Percentiles rank a stretch among this genome's conserved stretches.
These are phyloP conservation scores for Lichtheimia hyalospora DNA, from an alignment of 371 early-diverging fungal genomes.

Conservation along the genomic window DNA sequence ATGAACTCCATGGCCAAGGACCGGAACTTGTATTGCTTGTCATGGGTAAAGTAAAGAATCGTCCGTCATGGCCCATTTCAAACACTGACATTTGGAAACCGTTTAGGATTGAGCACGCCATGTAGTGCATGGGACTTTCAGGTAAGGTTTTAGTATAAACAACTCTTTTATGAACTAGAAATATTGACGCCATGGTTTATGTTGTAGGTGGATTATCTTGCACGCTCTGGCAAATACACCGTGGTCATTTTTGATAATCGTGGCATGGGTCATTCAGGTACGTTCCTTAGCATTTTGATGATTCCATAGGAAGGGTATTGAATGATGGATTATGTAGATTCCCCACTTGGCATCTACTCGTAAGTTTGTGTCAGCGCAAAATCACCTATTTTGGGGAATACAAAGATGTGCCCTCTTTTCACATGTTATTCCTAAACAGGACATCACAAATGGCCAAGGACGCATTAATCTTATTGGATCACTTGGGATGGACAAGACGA, in stretches of 20 bases:
- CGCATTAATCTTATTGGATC: conserved; percentile 58
- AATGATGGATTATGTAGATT: conserved; percentile 9
- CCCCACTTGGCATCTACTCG: conserved; percentile 31
- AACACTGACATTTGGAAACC: not conserved
- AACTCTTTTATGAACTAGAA: not conserved
- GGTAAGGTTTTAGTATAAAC: conserved; percentile 20
- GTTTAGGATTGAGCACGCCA: conserved; percentile 41
- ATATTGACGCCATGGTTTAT: not conserved
- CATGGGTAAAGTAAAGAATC: conserved; percentile 45
- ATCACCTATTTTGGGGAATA: conserved; percentile 4
- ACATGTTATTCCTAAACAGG: conserved; percentile 21
- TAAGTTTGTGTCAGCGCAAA: conserved; percentile 16
- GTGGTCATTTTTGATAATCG: conserved; percentile 81
- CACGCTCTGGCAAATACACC: conserved; percentile 59
- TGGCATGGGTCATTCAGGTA: conserved; percentile 66
- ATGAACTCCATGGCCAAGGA: conserved; percentile 73
- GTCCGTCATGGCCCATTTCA: not conserved
- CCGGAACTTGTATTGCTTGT: conserved; percentile 61
- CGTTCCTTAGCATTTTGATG: not conserved
- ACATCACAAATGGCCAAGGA: conserved; percentile 74
- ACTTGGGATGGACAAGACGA: conserved; percentile 60
- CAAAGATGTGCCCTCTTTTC: not conserved
- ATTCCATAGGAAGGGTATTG: no score
- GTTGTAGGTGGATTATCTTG: conserved; percentile 57
- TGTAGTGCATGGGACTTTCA: conserved; percentile 42